Conservation (phyloP, 345 rosid genomes). For the Hibiscus syriacus region DNA sequence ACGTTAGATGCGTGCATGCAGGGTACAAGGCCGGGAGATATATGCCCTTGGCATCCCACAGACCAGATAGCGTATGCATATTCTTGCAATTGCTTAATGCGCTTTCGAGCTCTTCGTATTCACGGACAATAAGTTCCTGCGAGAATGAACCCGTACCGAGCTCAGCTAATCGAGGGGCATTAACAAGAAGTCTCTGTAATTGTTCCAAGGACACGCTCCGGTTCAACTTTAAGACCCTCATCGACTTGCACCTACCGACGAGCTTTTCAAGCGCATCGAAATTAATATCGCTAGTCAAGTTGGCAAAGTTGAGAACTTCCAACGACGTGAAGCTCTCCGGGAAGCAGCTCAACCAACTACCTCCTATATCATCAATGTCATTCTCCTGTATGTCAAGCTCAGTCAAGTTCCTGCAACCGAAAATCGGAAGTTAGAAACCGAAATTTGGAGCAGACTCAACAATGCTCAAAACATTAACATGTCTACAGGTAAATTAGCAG, state of each 20-base stretch:
- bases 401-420: constrained; percentile 44
- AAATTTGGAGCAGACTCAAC: too few relatives aligned
- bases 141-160: constrained; percentile 61
- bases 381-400: constrained; percentile 67
- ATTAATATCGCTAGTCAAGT: constrained; percentile 38
- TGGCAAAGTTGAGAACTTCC: constrained; percentile 54
- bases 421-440: constrained; percentile 9
- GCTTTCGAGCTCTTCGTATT: constrained; percentile 30
- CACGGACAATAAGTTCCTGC: constrained; percentile 31
- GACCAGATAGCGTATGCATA: constrained; percentile 47
- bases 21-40: constrained; percentile 44
- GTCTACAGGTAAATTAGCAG: too few relatives aligned
- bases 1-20: constrained; percentile 42
- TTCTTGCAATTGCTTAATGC: constrained; percentile 43
- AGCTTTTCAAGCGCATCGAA: constrained; percentile 57
- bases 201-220: constrained; percentile 38
- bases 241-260: constrained; percentile 43
- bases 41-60: constrained; percentile 39
- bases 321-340: constrained; percentile 48
- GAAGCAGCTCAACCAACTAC: constrained; percentile 57
- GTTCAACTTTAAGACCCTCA: constrained; percentile 53
- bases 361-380: constrained; percentile 46
- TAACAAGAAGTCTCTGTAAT: constrained; percentile 41
- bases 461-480: too few relatives aligned
- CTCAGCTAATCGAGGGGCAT: constrained; percentile 43